These are phyloP conservation scores for Centrapalus pauciflorus DNA, from an alignment of 129 eudicot species.

Conservation along the genomic window DNA sequence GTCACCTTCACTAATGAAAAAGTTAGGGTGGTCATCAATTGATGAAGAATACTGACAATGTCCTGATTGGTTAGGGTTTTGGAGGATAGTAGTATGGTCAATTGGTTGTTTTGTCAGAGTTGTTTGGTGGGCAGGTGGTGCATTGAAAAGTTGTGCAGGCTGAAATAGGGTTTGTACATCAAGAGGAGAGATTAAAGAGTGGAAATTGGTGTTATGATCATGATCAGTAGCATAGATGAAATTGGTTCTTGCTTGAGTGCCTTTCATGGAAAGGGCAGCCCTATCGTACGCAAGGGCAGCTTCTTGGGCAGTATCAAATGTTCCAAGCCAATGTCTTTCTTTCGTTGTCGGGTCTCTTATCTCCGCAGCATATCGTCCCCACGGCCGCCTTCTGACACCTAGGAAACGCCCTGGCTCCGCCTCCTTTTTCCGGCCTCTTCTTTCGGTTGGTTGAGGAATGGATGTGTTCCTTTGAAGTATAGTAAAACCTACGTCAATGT, in stretches of 20 bases:
- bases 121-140: constrained; percentile 11
- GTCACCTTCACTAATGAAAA: constrained; percentile 29
- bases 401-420: constrained; percentile 92
- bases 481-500: constrained; percentile 52
- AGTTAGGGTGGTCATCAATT: constrained; percentile 31
- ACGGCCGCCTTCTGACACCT: constrained; percentile 81
- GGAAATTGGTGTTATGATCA: constrained; percentile 34
- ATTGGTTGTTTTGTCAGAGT: constrained; percentile 25
- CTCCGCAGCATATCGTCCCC: constrained; percentile 97
- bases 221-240: constrained; percentile 62
- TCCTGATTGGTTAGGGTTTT: constrained; percentile 29
- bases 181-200: constrained; percentile 43
- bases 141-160: constrained; percentile 31
- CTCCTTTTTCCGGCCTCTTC: constrained; percentile 75
- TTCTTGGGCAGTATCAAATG: constrained; percentile 98
- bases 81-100: constrained; percentile 23
- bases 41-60: constrained; percentile 34
- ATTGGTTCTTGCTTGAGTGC: constrained; percentile 93
- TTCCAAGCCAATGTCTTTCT: constrained; percentile 97
- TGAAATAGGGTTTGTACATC: constrained; percentile 38
- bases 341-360: constrained; percentile 95
- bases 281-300: constrained; percentile 98
- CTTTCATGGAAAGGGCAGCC: constrained; percentile 91
- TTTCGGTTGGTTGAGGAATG: constrained; percentile 47
- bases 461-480: constrained; percentile 91